Base-by-base conservation (phyloP, 2,329 filamentous ascomycete species). In the Talaromyces sp. region DNA sequence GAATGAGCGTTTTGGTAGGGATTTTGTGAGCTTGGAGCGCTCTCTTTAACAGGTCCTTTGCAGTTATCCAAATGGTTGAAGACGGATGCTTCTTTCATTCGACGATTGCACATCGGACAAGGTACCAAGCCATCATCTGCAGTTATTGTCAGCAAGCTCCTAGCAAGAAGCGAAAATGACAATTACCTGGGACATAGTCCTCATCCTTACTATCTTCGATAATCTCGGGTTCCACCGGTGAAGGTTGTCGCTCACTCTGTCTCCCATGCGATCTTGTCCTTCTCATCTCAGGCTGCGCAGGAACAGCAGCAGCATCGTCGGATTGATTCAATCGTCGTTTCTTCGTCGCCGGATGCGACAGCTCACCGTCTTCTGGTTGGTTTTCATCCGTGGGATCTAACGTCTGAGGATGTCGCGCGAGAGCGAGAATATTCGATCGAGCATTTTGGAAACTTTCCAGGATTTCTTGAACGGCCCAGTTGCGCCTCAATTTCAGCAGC, bases 391-490 rank as follows among this genome's bases (percentile, higher is more conserved):
- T 43, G 7, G 36, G 19, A 78, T 85, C 43, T 83, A 74, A 58
- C 83, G 80, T 2, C 81, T 79, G 2, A 85, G 86, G 54, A 82
- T 81, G 65, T 56, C 79, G 84, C 34, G 92, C 92, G 71, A 93
- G 81, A 0, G 84, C 81, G 29, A 97, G 76, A 3, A 91, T 82
- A 22, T 80, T 79, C 3, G 84, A 77, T 64, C 94, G 84, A 4
- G 88, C 87, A 61, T 82, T 84, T 69, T 86, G 81, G 70, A 97
- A 99, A 0, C 88, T 86, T 45, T 92, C 88, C 8, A 97, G 91
- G 1, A 94, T 84, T 74, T 98, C 93, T 73, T 95, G 88, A 69
- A 98, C 82, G 0, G 90, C 88, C 85, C 89, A 91, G 76, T 98
- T 98, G 56, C 89, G 89, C 66, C 93, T 85, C 70, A 99, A 75